Percentiles rank a stretch among this genome's conserved stretches.
These are phyloP conservation scores for Tribonema minus DNA, from an alignment of 108 stramenopile genomes.

Conservation along the genomic window DNA sequence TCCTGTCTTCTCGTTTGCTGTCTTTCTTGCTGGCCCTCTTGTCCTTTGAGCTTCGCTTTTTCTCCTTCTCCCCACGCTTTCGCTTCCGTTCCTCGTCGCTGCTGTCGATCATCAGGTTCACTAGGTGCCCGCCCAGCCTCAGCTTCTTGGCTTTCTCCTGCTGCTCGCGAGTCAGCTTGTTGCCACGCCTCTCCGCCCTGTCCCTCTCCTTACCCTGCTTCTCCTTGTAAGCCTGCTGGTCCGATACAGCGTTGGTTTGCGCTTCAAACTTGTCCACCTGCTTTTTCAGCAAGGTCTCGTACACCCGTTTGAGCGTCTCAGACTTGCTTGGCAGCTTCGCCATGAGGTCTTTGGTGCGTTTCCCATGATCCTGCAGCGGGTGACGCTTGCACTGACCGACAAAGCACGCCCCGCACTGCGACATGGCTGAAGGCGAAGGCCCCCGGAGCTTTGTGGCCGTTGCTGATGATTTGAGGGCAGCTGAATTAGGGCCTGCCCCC, in stretches of 20 bases:
- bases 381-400: slow-evolving; percentile 35
- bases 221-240: background rate
- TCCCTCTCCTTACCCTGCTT: slow-evolving; percentile 9
- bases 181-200: slow-evolving; percentile 18
- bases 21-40: background rate
- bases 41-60: background rate
- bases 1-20: background rate
- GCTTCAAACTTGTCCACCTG: slow-evolving; percentile 36
- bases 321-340: slow-evolving; percentile 22
- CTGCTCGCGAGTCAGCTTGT: slow-evolving; percentile 30
- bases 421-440: no score
- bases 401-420: slow-evolving; percentile 27
- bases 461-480: no score
- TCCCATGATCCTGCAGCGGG: slow-evolving; percentile 36
- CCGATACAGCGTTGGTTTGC: background rate
- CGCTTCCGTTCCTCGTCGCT: slow-evolving; percentile 10
- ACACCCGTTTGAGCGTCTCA: slow-evolving; percentile 10
- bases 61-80: background rate
- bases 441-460: no score
- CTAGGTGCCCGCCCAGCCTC: slow-evolving; percentile 29
- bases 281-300: slow-evolving; percentile 7
- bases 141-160: slow-evolving; percentile 23
- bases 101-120: slow-evolving; percentile 26
- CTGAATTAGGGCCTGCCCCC: no score
- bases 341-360: slow-evolving; percentile 17